These are phyloP conservation scores for Mariannaea elegans DNA, from an alignment of 2,329 filamentous ascomycete genomes.

Conservation along the genomic window DNA sequence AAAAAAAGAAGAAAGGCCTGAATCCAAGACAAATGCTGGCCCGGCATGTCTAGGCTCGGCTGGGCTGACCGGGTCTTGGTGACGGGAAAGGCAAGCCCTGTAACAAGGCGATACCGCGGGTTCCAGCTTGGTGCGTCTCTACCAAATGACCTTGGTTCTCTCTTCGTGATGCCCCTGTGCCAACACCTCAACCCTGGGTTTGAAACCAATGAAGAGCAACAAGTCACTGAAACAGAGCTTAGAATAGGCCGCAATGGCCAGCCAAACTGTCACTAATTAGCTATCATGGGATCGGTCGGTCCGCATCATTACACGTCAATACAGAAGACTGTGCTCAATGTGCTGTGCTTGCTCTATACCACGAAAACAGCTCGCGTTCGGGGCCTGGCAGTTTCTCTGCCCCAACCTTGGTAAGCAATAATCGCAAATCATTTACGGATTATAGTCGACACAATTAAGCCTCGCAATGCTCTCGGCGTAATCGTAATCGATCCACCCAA, in stretches of 20 bases:
- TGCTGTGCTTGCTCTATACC: not conserved
- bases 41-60: slow-evolving; percentile 5
- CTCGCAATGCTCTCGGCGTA: not conserved
- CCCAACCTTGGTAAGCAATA: not conserved
- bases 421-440: not conserved
- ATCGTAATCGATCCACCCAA: not conserved
- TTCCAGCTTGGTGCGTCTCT: slow-evolving; percentile 9
- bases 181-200: not conserved
- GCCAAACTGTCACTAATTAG: not conserved
- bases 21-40: slow-evolving; percentile 20
- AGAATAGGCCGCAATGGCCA: slow-evolving; percentile 1
- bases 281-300: not conserved
- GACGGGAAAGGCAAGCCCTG: slow-evolving; percentile 11
- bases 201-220: not conserved
- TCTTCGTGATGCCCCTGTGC: slow-evolving; percentile 6
- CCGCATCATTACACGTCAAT: slow-evolving; percentile 12
- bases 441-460: not conserved
- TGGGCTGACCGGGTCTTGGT: slow-evolving; percentile 6
- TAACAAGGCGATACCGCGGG: slow-evolving; percentile 16
- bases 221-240: slow-evolving; percentile 2
- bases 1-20: not conserved
- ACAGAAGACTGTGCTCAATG: slow-evolving; percentile 8
- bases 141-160: slow-evolving; percentile 14
- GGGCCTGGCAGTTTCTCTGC: not conserved
- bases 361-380: not conserved